Base-by-base conservation (phyloP, 2,329 filamentous ascomycete genomes). In the Botrytis aclada region DNA sequence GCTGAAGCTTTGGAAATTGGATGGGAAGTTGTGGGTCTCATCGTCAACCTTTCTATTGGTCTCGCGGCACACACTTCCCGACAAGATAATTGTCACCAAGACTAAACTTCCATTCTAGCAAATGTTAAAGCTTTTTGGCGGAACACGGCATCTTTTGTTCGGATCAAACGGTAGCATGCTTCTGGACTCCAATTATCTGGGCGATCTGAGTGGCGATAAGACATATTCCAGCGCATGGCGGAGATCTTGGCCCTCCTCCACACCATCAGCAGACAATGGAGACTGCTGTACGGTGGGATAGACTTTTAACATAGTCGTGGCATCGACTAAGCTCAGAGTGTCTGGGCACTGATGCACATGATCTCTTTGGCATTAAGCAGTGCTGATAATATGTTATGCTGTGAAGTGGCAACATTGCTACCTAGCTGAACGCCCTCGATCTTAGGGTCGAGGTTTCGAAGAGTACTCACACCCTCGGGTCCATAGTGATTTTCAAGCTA, bases 341-440 rank as follows among this genome's bases (percentile, higher is more conserved):
- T 77, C 72, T n/a, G 73, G 70, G 4, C 78, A 75, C 77, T 62
- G 16, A 78, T 51, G 2, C 70, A 56, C 34, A 78, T 73, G 2
- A 82, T 82, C 1, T 79, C 76, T 20, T 79, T 73, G 0, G 86
- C 77, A 0, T 81, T 78, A 16, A 81, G 84, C 10, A 83, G 71
- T n/a, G 84, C 78, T 14, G 80, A 77, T 8, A 88, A 78, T 3
- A 81, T 82, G 72, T 87, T 83, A 72, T 83, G 82, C 1, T 85
- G 85, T 5, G 83, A 82, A 10, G 51, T 29, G 43, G 82, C 82
- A 0, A 77, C 74, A 69, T 72, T 71, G 69, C 76, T 76, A 7
- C 75, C 76, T n/a, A 58, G 56, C 22, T 60, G 43, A 56, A 72
- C 43, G 6, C 43, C 34, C 72, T 60, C 67, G 1, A 71, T 71